A percentile compares a stretch with the other conserved stretches of the same genome.
phyloP scores from a whole-genome alignment of 1,139 yeast genomes.

The Suhomyces taliae region DNA sequence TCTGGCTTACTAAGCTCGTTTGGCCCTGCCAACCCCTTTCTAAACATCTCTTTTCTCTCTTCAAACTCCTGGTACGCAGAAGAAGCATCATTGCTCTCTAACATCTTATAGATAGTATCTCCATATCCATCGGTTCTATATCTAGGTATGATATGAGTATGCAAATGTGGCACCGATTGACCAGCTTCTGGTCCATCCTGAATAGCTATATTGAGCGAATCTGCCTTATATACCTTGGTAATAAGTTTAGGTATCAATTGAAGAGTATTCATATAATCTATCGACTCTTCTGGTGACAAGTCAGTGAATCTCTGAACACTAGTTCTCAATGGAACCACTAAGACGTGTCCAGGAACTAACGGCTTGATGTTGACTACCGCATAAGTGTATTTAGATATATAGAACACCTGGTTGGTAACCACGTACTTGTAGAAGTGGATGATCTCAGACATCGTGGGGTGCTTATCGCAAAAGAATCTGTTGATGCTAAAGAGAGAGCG shows the following conservation, averaged over 20 bases:
- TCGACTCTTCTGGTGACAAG: slow-evolving; percentile 66
- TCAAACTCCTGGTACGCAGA: slow-evolving; percentile 32
- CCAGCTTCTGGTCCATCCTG: slow-evolving; percentile 98
- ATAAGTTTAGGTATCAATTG: slow-evolving; percentile 71
- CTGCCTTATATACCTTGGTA: slow-evolving; percentile 66
- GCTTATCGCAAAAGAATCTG: no score
- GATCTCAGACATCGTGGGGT: slow-evolving; percentile 1
- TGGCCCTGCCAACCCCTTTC: slow-evolving; percentile 15
- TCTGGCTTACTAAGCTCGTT: slow-evolving; percentile 45
- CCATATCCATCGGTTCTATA: slow-evolving; percentile 63
- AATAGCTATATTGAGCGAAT: slow-evolving; percentile 80
- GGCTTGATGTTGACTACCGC: slow-evolving; percentile 91
- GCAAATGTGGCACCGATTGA: slow-evolving; percentile 90
- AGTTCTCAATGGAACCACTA: slow-evolving; percentile 77
- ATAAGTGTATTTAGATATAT: slow-evolving; percentile 58
- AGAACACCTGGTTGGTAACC: slow-evolving; percentile 66
- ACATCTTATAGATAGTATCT: slow-evolving; percentile 63
- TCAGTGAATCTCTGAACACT: slow-evolving; percentile 63
- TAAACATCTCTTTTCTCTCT: slow-evolving; percentile 24
- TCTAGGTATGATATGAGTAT: slow-evolving; percentile 89
- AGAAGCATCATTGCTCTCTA: slow-evolving; percentile 50
- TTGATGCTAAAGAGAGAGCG: no score
- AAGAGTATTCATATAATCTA: slow-evolving; percentile 77
- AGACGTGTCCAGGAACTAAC: slow-evolving; percentile 83
- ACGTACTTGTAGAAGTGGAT: slow-evolving; percentile 53